Conservation (phyloP, 164 flowering plant species). For the Tetrastigma voinierianum region DNA sequence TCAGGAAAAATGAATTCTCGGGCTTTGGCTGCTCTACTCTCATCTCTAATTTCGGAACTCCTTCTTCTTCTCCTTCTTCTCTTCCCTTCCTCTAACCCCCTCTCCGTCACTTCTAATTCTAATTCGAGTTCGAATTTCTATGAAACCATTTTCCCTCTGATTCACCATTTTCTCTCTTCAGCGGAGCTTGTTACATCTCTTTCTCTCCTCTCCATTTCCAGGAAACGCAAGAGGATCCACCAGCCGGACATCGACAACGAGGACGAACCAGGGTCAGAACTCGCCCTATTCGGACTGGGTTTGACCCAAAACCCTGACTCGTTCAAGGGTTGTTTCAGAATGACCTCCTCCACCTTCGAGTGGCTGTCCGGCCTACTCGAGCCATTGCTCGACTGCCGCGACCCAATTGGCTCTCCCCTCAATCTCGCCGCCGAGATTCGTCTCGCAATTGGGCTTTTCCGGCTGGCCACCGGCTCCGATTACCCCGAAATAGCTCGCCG, state of each 20-base stretch:
- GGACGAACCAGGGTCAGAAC: constrained; percentile 6
- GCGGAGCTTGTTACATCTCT: constrained; percentile 38
- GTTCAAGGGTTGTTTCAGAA: constrained; percentile 49
- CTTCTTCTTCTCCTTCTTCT: constrained; percentile 39
- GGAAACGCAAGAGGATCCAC: constrained; percentile 48
- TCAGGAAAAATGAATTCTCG: constrained; percentile 41
- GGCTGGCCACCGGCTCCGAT: constrained; percentile 64
- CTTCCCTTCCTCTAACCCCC: constrained; percentile 18
- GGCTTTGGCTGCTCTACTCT: constrained; percentile 46
- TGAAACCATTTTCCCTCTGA: constrained; percentile 24
- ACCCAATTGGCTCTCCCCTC: constrained; percentile 60
- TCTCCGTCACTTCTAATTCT: constrained; percentile 1
- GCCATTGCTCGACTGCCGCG: constrained; percentile 90
- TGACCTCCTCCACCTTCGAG: constrained; percentile 66
- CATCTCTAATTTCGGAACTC: constrained; percentile 49
- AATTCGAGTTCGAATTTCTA: constrained; percentile 13
- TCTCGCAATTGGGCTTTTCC: constrained; percentile 70
- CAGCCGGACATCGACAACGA: constrained; percentile 19
- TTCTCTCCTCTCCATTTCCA: constrained; percentile 30
- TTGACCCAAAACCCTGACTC: constrained; percentile 39
- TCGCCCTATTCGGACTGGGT: constrained; percentile 15
- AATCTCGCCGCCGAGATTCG: constrained; percentile 58
- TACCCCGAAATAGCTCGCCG: constrained; percentile 46
- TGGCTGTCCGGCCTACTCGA: constrained; percentile 82
- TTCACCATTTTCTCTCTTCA: constrained; percentile 37